These are phyloP conservation scores for Boletus sp. DNA, from an alignment of 768 basidiomycete genomes.

Conservation along the genomic window DNA sequence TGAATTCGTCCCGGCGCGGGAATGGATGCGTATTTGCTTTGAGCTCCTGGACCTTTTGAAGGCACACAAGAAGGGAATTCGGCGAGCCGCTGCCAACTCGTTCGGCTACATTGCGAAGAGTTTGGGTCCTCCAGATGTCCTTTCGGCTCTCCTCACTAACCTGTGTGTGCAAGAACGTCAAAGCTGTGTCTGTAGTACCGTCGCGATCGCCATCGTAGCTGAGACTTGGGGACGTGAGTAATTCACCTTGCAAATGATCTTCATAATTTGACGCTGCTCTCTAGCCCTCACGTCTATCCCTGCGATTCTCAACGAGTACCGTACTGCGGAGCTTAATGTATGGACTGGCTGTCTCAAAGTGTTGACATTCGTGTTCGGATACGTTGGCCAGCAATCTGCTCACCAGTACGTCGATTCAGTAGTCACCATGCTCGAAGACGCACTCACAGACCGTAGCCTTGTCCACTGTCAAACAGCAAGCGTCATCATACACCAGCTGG, in stretches of 20 bases:
- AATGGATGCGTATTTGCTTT: conserved; percentile 99
- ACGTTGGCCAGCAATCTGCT: conserved; percentile 93
- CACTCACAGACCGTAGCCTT: conserved; percentile 95
- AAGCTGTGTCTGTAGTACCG: conserved; percentile 96
- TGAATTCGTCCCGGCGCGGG: conserved; percentile 96
- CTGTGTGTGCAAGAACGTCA: conserved; percentile 98
- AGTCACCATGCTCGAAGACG: conserved; percentile 97
- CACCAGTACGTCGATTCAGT: conserved; percentile 98
- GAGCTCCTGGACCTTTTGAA: conserved; percentile 95
- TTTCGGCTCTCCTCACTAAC: conserved; percentile 94
- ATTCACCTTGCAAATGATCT: not conserved
- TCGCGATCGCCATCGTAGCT: conserved; percentile 94
- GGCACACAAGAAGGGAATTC: conserved; percentile 98
- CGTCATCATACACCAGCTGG: conserved; percentile 97
- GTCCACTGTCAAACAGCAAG: conserved; percentile 98
- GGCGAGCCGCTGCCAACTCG: conserved; percentile 97
- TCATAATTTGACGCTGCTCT: conserved; percentile 12
- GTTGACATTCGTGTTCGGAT: conserved; percentile 98
- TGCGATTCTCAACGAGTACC: conserved; percentile 97
- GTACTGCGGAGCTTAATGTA: conserved; percentile 97
- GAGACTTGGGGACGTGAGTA: conserved; percentile 80
- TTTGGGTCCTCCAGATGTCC: conserved; percentile 97
- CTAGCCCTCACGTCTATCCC: conserved; percentile 97
- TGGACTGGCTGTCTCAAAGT: conserved; percentile 99
- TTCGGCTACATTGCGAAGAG: conserved; percentile 99